These are phyloP conservation scores for Lophium mytilinum DNA, from an alignment of 495 filamentous ascomycete genomes.

Conservation along the genomic window DNA sequence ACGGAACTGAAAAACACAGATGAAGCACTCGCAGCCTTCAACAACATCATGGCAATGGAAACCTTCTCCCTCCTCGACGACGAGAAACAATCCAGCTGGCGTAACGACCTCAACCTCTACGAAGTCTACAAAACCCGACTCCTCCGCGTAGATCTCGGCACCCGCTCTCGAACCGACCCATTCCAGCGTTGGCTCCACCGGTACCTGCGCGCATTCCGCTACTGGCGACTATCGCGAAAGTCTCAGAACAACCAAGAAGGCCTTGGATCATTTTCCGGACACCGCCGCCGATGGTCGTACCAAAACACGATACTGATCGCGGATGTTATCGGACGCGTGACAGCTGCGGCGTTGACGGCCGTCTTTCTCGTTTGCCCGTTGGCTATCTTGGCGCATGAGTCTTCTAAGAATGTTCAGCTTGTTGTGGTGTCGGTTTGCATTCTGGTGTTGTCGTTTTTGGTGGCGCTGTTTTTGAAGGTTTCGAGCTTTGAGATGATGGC, in stretches of 20 bases:
- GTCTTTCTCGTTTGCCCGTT: constrained; percentile 20
- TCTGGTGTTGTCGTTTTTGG: constrained; percentile 16
- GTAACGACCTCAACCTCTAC: constrained; percentile 15
- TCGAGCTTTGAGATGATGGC: constrained; percentile 28
- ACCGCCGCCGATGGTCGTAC: constrained; percentile 5
- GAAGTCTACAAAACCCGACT: constrained; percentile 23
- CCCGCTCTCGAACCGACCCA: constrained; percentile 10
- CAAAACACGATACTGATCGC: constrained; percentile 21
- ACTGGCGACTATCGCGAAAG: constrained; percentile 4
- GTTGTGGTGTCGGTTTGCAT: constrained; percentile 11
- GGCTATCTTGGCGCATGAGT: constrained; percentile 19
- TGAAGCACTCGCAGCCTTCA: constrained; percentile 17
- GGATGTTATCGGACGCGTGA: constrained; percentile 13
- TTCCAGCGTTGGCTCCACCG: constrained; percentile 14
- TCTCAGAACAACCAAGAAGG: constrained; percentile 1
- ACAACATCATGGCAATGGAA: constrained; percentile 24
- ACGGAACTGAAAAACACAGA: constrained; percentile 8
- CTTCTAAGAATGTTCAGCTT: constrained; percentile 6
- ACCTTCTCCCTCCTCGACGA: constrained; percentile 22
- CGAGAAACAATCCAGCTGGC: constrained; percentile 9
- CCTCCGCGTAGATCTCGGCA: constrained; percentile 16
- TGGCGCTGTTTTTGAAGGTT: constrained; percentile 22
- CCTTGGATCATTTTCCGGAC: not conserved
- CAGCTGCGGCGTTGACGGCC: constrained; percentile 14
- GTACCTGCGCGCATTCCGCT: constrained; percentile 17